phyloP scores from a whole-genome alignment of 106 monocot species.

The Acorus calamus region DNA sequence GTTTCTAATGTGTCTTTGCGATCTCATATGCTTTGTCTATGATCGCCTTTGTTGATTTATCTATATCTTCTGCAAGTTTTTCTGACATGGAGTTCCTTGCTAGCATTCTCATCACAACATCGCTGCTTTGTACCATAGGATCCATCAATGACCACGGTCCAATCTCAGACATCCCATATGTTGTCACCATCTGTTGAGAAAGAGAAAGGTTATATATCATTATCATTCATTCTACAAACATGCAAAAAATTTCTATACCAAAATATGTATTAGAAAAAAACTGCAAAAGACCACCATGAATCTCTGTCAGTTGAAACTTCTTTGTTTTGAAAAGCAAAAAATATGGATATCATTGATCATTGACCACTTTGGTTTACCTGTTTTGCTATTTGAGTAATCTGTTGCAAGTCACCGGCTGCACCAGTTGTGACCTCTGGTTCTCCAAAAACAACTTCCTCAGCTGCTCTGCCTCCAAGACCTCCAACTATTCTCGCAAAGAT shows the following conservation, averaged over 20 bases:
- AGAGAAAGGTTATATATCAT: background rate
- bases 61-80: conserved; percentile 44
- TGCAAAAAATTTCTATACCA: too few relatives aligned
- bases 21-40: conserved; percentile 33
- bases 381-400: conserved; percentile 52
- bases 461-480: conserved; percentile 53
- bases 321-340: too few relatives aligned
- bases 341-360: too few relatives aligned
- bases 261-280: too few relatives aligned
- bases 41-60: conserved; percentile 28
- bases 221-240: background rate
- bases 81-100: conserved; percentile 45
- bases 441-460: conserved; percentile 65
- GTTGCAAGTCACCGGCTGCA: conserved; percentile 62
- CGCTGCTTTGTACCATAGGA: conserved; percentile 28
- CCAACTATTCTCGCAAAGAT: conserved; percentile 63
- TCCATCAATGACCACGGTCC: conserved; percentile 55
- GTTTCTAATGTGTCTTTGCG: conserved; percentile 29
- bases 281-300: too few relatives aligned
- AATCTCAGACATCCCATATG: conserved; percentile 63
- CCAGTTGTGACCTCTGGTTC: conserved; percentile 64
- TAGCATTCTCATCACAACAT: conserved; percentile 37
- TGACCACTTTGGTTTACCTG: conserved; percentile 16
- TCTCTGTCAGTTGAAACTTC: too few relatives aligned
- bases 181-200: conserved; percentile 48